Percentiles rank a stretch among this genome's conserved stretches.
Evolutionary conservation across 352 stramenopile species (phyloP).

Genomic region (Saprolegnia parasitica): DNA sequence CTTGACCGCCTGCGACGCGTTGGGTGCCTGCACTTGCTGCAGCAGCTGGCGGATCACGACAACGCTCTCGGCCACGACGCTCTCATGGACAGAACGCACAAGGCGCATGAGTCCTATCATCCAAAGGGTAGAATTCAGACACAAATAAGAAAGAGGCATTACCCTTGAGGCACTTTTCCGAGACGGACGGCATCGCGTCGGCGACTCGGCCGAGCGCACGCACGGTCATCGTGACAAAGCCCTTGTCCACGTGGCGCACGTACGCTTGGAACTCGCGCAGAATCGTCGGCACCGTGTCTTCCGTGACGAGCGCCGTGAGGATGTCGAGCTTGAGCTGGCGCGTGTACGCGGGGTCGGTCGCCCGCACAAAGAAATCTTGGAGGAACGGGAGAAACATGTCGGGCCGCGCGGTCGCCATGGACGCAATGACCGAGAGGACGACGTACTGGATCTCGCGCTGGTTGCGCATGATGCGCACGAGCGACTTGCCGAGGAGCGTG

Average conservation of each 20-base stretch:
- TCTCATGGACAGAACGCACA: constrained; percentile 76
- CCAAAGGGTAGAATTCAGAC: constrained; percentile 35
- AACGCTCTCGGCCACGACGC: constrained; percentile 93
- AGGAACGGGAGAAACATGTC: constrained; percentile 96
- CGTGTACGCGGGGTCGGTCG: constrained; percentile 93
- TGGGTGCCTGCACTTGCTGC: constrained; percentile 65
- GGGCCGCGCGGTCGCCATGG: constrained; percentile 90
- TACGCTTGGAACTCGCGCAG: constrained; percentile 96
- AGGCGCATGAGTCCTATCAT: constrained; percentile 61
- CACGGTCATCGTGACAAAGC: constrained; percentile 93
- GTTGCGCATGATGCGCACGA: constrained; percentile 96
- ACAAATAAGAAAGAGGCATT: no score
- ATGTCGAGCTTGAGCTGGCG: constrained; percentile 98
- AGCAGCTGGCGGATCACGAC: constrained; percentile 94
- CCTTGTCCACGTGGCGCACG: constrained; percentile 91
- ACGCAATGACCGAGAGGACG: constrained; percentile 93
- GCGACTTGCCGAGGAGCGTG: constrained; percentile 92
- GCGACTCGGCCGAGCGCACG: constrained; percentile 90
- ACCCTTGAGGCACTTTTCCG: constrained; percentile 88
- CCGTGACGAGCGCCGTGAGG: constrained; percentile 87
- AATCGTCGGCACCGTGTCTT: constrained; percentile 90
- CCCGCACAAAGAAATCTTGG: constrained; percentile 96
- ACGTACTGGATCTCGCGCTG: constrained; percentile 98
- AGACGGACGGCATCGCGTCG: constrained; percentile 85
- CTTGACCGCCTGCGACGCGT: constrained; percentile 63